Evolutionary conservation across 2,329 filamentous ascomycete genomes (phyloP).

Genomic region (Akanthomyces uredinophilus): DNA sequence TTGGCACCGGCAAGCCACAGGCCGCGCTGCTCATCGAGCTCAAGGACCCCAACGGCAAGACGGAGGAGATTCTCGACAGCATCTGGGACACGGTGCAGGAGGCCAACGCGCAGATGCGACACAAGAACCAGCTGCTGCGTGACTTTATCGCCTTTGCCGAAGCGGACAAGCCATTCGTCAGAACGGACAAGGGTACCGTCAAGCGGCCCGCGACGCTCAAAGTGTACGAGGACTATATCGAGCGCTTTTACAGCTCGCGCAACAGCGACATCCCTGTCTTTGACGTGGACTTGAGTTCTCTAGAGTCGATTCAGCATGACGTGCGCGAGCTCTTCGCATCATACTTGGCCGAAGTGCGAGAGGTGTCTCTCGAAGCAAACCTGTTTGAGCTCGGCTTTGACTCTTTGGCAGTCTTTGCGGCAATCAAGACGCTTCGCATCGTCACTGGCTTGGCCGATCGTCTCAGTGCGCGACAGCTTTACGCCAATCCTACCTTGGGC

Average conservation of each 20-base stretch:
- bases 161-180: constrained; percentile 37
- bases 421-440: constrained; percentile 27
- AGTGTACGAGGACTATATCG: constrained; percentile 41
- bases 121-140: constrained; percentile 37
- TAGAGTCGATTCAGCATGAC: constrained; percentile 19
- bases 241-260: constrained; percentile 35
- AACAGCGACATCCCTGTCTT: constrained; percentile 16
- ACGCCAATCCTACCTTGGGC: constrained; percentile 27
- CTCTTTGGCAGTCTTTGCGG: constrained; percentile 26
- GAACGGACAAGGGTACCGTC: constrained; percentile 41
- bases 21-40: constrained; percentile 26
- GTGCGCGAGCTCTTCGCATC: constrained; percentile 20
- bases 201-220: constrained; percentile 35
- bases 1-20: constrained; percentile 24
- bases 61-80: constrained; percentile 31
- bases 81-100: constrained; percentile 40
- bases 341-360: constrained; percentile 17
- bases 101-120: constrained; percentile 36
- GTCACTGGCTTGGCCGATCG: constrained; percentile 25
- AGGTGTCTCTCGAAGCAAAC: constrained; percentile 21
- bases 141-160: constrained; percentile 37
- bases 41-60: constrained; percentile 20
- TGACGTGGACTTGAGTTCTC: constrained; percentile 20
- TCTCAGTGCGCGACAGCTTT: constrained; percentile 30
- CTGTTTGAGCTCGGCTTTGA: constrained; percentile 28